A percentile compares a stretch with the other conserved stretches of the same genome.
phyloP scores from a whole-genome alignment of 305 asterid genomes.

The Andrographis paniculata region DNA sequence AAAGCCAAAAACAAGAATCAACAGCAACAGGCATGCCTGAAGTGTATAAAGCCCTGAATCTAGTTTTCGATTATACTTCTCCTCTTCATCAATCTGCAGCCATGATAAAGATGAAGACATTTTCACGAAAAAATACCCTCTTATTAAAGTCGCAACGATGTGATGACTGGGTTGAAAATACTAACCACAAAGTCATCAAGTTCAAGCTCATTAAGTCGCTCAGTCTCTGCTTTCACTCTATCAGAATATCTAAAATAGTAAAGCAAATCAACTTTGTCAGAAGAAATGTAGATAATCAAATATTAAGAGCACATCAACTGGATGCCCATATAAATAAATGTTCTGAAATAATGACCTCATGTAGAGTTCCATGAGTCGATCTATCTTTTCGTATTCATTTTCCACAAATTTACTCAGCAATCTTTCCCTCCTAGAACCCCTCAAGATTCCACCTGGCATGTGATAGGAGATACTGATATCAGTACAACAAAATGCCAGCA shows the following conservation, averaged over 20 bases:
- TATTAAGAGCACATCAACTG: neutral
- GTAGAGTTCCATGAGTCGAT: conserved; percentile 94
- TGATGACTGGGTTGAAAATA: conserved; percentile 16
- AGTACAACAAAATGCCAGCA: conserved; percentile 9
- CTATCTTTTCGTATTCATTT: conserved; percentile 93
- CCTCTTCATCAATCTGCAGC: conserved; percentile 87
- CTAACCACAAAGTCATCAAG: conserved; percentile 84
- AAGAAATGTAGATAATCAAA: conserved; percentile 2
- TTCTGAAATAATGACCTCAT: conserved; percentile 46
- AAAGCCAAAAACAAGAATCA: neutral
- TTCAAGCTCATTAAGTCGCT: conserved; percentile 51
- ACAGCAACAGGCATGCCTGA: conserved; percentile 36
- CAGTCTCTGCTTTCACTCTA: conserved; percentile 78
- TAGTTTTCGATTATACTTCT: conserved; percentile 72
- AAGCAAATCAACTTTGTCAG: neutral
- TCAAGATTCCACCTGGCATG: conserved; percentile 69
- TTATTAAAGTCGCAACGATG: conserved; percentile 6
- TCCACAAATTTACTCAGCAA: conserved; percentile 88
- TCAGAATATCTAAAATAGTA: conserved; percentile 54
- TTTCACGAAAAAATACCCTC: neutral
- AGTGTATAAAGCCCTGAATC: conserved; percentile 93
- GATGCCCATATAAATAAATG: conserved; percentile 4
- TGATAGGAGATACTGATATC: conserved; percentile 15
- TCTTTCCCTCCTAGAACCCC: conserved; percentile 98
- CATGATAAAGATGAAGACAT: conserved; percentile 6